Percentiles rank a stretch among this genome's conserved stretches.
Evolutionary conservation across 2,329 filamentous ascomycete species (phyloP).

Genomic region (Parastagonospora avenae): DNA sequence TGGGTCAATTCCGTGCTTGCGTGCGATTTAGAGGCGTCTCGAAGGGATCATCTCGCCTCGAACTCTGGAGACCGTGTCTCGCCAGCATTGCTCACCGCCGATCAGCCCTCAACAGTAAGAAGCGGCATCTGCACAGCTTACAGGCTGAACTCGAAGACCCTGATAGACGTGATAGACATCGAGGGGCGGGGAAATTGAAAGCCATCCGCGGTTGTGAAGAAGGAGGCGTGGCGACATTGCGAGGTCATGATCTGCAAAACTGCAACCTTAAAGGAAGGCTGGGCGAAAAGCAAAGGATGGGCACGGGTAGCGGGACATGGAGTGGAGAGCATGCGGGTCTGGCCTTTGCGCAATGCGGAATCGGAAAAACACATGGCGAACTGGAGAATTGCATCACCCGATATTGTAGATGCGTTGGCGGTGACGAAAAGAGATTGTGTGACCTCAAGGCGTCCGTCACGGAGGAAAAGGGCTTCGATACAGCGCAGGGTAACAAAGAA

Average conservation of each 20-base stretch:
- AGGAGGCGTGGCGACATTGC: not conserved
- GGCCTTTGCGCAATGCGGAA: not conserved
- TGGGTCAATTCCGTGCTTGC: too few species aligned
- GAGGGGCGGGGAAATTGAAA: not conserved
- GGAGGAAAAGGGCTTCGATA: too few species aligned
- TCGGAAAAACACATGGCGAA: not conserved
- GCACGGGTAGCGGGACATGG: not conserved
- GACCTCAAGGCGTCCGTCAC: too few species aligned
- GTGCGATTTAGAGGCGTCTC: too few species aligned
- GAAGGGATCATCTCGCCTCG: not conserved
- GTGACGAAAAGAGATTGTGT: too few species aligned
- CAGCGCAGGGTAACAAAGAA: too few species aligned
- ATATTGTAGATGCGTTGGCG: too few species aligned
- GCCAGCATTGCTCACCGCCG: not conserved
- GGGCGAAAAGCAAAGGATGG: not conserved
- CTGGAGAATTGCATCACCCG: too few species aligned
- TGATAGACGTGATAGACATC: not conserved
- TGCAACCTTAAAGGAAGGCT: not conserved
- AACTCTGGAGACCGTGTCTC: not conserved
- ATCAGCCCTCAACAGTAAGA: not conserved
- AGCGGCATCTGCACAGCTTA: not conserved
- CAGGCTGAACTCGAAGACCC: not conserved
- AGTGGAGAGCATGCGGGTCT: not conserved
- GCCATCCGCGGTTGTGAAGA: not conserved
- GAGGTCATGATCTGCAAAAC: conserved; percentile 7